These are phyloP conservation scores for Beauveria bassiana DNA, from an alignment of 2,329 filamentous ascomycete genomes.

Conservation along the genomic window DNA sequence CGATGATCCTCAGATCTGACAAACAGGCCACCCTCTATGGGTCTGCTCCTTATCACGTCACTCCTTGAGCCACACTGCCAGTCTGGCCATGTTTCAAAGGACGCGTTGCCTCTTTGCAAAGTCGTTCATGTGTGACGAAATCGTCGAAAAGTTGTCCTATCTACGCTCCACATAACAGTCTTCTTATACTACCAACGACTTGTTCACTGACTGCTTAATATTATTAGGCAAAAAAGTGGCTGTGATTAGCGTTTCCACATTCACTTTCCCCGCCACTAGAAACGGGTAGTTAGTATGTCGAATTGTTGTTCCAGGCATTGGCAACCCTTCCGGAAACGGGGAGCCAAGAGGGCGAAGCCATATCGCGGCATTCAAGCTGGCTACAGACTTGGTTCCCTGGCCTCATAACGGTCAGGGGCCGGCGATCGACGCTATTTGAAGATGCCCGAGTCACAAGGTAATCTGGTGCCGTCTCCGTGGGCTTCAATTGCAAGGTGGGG, in stretches of 20 bases:
- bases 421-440: no score
- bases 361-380: no score
- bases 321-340: not conserved
- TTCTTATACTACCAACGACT: not conserved
- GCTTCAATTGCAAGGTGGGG: no score
- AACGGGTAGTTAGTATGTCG: not conserved
- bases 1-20: not conserved
- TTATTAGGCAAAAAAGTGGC: not conserved
- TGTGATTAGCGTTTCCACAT: not conserved
- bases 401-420: no score
- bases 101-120: not conserved
- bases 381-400: no score
- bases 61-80: not conserved
- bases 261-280: not conserved
- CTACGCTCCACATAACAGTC: not conserved
- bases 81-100: not conserved
- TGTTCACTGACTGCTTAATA: not conserved
- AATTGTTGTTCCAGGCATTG: not conserved
- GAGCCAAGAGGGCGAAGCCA: no score
- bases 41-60: not conserved
- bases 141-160: not conserved
- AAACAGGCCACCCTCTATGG: not conserved
- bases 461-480: no score
- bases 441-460: no score
- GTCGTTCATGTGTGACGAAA: not conserved